Conservation (phyloP, 306 rosid genomes). For the Urtica urens region DNA sequence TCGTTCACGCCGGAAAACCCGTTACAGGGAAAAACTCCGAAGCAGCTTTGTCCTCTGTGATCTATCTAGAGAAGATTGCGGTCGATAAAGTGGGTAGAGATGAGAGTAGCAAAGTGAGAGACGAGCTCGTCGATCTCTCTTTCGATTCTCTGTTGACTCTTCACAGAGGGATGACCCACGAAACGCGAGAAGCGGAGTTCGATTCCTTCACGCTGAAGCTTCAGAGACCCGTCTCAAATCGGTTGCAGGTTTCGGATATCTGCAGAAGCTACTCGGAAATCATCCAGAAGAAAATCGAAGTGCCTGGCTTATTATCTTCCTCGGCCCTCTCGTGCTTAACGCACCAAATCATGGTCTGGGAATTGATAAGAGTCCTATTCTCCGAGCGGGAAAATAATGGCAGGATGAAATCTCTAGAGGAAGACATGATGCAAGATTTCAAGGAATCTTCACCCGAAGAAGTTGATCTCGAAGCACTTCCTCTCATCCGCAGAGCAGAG, state of each 20-base stretch:
- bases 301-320: conserved; percentile 60
- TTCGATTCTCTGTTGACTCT: conserved; percentile 62
- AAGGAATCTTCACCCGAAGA: conserved; percentile 58
- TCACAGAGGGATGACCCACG: conserved; percentile 64
- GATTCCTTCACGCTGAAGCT: conserved; percentile 64
- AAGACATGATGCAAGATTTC: conserved; percentile 78
- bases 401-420: conserved; percentile 40
- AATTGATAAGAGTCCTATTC: conserved; percentile 84
- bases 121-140: conserved; percentile 58
- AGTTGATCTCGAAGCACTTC: conserved; percentile 72
- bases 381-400: conserved; percentile 49
- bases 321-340: conserved; percentile 47
- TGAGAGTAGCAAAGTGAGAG: conserved; percentile 56
- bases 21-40: conserved; percentile 41
- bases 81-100: conserved; percentile 77
- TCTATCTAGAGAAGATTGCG: conserved; percentile 80
- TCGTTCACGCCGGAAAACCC: conserved; percentile 70
- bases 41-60: conserved; percentile 54
- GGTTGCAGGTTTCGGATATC: conserved; percentile 54
- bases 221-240: conserved; percentile 57
- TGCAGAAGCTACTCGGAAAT: conserved; percentile 67
- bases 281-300: conserved; percentile 65
- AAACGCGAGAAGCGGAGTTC: conserved; percentile 39
- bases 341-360: conserved; percentile 93
- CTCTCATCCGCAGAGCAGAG: conserved; percentile 85